Conservation (phyloP, 2,329 filamentous ascomycete genomes). For the Pyrenochaeta sp. region DNA sequence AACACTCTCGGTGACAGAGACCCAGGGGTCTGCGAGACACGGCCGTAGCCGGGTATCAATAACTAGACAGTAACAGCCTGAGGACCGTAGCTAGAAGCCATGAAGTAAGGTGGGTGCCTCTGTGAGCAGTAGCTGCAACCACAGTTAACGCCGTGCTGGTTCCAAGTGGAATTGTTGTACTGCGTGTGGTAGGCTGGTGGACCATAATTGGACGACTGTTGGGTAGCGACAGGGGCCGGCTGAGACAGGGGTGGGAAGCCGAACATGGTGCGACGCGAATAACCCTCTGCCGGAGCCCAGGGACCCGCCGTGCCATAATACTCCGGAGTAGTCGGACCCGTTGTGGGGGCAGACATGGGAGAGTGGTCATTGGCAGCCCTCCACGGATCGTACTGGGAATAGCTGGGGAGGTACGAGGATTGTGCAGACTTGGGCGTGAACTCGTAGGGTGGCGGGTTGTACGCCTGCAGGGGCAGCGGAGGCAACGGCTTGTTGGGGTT, state of each 20-base stretch:
- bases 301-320: slow-evolving; percentile 56
- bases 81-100: slow-evolving; percentile 48
- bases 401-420: slow-evolving; percentile 44
- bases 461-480: slow-evolving; percentile 50
- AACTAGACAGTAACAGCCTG: slow-evolving; percentile 46
- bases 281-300: slow-evolving; percentile 57
- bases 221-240: slow-evolving; percentile 43
- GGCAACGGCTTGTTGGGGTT: slow-evolving; percentile 55
- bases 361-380: slow-evolving; percentile 54
- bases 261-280: slow-evolving; percentile 53
- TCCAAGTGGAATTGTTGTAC: slow-evolving; percentile 48
- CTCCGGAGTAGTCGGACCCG: slow-evolving; percentile 62
- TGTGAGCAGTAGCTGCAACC: slow-evolving; percentile 48
- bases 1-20: slow-evolving; percentile 1
- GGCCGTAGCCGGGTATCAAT: too few species aligned
- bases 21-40: neutral
- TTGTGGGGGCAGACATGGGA: slow-evolving; percentile 62
- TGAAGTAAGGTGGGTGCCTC: slow-evolving; percentile 48
- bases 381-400: slow-evolving; percentile 53
- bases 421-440: slow-evolving; percentile 46
- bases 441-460: slow-evolving; percentile 45
- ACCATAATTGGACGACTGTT: slow-evolving; percentile 44
- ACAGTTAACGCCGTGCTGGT: slow-evolving; percentile 47
- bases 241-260: slow-evolving; percentile 49
- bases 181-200: slow-evolving; percentile 42